Conservation (phyloP, 192 early-diverging fungal genomes). For the Gryganskiella cystojenkinii region DNA sequence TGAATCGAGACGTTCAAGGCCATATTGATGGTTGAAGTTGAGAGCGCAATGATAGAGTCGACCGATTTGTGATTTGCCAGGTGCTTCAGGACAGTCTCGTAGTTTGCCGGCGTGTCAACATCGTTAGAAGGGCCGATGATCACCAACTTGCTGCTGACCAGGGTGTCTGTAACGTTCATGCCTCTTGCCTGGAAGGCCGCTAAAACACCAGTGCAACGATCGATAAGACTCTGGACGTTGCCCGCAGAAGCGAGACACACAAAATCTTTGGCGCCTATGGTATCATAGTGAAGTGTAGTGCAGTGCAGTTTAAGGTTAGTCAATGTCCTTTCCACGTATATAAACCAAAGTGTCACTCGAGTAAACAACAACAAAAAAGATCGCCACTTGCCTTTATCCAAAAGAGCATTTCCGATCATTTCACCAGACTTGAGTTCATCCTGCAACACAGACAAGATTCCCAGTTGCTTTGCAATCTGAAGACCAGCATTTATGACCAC, state of each 20-base stretch:
- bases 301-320: background rate
- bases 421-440: constrained; percentile 29
- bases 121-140: background rate
- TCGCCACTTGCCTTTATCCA: constrained; percentile 23
- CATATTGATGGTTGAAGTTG: background rate
- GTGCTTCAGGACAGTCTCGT: background rate
- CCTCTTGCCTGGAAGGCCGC: constrained; percentile 21
- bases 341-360: background rate
- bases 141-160: constrained; percentile 20
- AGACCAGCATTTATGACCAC: constrained; percentile 39
- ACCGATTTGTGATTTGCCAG: constrained; percentile 3
- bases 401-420: constrained; percentile 28
- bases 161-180: background rate
- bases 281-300: background rate
- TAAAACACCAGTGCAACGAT: constrained; percentile 42
- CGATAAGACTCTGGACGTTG: constrained; percentile 6
- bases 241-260: constrained; percentile 14
- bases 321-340: background rate
- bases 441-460: constrained; percentile 32
- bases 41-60: constrained; percentile 22
- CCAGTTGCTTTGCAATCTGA: constrained; percentile 28
- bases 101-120: background rate
- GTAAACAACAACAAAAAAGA: background rate
- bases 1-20: constrained; percentile 8
- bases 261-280: constrained; percentile 36